Conservation (phyloP, 2,329 filamentous ascomycete genomes). For the Aspergillus pseudotamarii region DNA sequence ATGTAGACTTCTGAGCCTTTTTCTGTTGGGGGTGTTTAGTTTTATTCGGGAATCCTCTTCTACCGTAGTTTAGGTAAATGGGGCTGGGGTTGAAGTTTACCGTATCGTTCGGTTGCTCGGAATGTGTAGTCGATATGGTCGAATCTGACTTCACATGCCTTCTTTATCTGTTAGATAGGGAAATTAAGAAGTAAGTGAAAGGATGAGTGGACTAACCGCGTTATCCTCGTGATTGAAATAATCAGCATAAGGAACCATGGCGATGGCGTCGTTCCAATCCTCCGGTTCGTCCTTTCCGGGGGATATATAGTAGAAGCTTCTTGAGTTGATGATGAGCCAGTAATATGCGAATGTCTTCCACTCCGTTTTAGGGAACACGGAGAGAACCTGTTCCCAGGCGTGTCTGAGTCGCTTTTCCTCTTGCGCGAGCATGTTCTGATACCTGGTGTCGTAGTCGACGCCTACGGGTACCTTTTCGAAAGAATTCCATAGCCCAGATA, state of each 20-base stretch:
- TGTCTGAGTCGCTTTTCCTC: conserved; percentile 58
- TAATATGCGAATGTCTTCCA: conserved; percentile 52
- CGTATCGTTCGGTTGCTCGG: conserved; percentile 27
- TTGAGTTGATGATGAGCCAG: conserved; percentile 61
- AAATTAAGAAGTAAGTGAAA: not conserved
- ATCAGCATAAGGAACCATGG: conserved; percentile 44
- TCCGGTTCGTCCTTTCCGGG: conserved; percentile 35
- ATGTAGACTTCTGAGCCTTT: conserved; percentile 42
- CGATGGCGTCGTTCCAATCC: conserved; percentile 43
- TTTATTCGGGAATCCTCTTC: not conserved
- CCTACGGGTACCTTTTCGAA: conserved; percentile 24
- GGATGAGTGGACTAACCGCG: conserved; percentile 27
- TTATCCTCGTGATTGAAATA: conserved; percentile 46
- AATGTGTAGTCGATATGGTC: conserved; percentile 31
- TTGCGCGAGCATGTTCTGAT: conserved; percentile 44
- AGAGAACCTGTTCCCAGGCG: conserved; percentile 52
- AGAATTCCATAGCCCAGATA: conserved; percentile 40
- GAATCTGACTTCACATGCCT: conserved; percentile 33
- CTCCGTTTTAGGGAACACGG: conserved; percentile 42
- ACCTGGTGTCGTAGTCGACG: conserved; percentile 31
- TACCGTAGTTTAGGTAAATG: not conserved
- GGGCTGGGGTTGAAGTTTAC: conserved; percentile 15
- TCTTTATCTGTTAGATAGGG: conserved; percentile 2
- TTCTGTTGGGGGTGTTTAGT: conserved; percentile 22
- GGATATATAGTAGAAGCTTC: conserved; percentile 61